phyloP scores from a whole-genome alignment of 257 asterid species.

The Henckelia pumila region DNA sequence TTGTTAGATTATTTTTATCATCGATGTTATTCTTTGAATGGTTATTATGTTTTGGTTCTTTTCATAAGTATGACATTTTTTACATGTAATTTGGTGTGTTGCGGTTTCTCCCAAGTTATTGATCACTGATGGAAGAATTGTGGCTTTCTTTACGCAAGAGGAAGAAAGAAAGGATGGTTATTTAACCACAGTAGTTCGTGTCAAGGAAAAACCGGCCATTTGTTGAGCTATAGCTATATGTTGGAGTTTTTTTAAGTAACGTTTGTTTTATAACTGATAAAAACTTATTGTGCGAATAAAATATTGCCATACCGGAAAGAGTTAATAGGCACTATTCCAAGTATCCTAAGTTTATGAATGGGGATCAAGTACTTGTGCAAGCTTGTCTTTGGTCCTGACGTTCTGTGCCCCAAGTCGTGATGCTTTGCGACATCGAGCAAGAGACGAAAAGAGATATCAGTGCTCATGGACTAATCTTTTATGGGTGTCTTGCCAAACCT shows the following conservation, averaged over 20 bases:
- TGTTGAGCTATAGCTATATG: neutral
- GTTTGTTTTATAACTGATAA: neutral
- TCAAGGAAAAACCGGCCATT: neutral
- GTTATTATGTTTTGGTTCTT: neutral
- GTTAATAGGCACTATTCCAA: neutral
- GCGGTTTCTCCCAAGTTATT: neutral
- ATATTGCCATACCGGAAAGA: neutral
- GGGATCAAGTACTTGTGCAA: neutral
- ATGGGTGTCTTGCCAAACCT: neutral
- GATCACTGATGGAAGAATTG: neutral
- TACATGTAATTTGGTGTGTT: neutral
- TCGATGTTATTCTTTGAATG: slow-evolving; percentile 2
- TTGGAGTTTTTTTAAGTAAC: neutral
- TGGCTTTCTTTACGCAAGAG: neutral
- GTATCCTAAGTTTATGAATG: neutral
- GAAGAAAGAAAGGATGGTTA: neutral
- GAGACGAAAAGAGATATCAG: neutral
- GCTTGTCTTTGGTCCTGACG: neutral
- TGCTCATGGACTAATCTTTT: neutral
- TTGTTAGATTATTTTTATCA: neutral
- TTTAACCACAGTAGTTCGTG: neutral
- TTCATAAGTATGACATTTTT: neutral
- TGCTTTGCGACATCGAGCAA: neutral
- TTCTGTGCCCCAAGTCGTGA: neutral
- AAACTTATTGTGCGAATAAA: too few relatives aligned